Base-by-base conservation (phyloP, 2,329 filamentous ascomycete species). In the Phoma sp. region DNA sequence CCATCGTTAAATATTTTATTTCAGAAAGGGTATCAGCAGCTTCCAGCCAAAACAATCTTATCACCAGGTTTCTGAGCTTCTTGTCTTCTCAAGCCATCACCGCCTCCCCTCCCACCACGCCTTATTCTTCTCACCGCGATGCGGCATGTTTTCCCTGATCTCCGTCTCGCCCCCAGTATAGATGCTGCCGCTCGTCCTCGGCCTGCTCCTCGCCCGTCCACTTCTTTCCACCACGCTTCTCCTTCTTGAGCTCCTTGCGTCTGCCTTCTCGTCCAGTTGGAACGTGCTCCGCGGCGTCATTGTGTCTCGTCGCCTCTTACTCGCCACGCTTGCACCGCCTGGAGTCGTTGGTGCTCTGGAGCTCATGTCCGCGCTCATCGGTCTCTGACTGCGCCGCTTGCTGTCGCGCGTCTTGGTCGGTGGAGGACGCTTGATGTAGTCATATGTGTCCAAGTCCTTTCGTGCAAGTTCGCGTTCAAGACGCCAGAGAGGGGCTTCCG, bases 401-500 rank as follows among this genome's bases (percentile, higher is more conserved):
- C 36, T 42, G 42, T 55, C 52, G 43, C 57, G 57, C 9, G 53
- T 60, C 4, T 61, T 59, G 7, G 67, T 75, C 5, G 68, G 58
- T 10, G 73, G 71, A 5, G 75, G 75, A 29, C 64, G 57, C 24
- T 68, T 68, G 9, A 79, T 70, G 46, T 75, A 75, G 22, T 77
- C 73, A 45, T 77, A 77, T 3, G 73, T 78, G 27, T 77, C 68
- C 1, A 71, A 71, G 55, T 80, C 78, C 24, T 72, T 67, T n/a
- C 69, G 64, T 8, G 73, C 64, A 39, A 80, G 61, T 51, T 79
- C 77, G 13, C 75, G 68, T 58, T 80, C 78, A 2, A 79, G 60
- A 7, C 71, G 65, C 75, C 77, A 78, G 4, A 80, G 68, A 6
- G 78, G 78, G 4, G 75, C 75, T 63, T 80, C 78, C 0, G 77